Evolutionary conservation across 495 filamentous ascomycete genomes (phyloP), one percentile per base, ranked within the genome.

Genomic region (Aspergillus heteromorphus): DNA sequence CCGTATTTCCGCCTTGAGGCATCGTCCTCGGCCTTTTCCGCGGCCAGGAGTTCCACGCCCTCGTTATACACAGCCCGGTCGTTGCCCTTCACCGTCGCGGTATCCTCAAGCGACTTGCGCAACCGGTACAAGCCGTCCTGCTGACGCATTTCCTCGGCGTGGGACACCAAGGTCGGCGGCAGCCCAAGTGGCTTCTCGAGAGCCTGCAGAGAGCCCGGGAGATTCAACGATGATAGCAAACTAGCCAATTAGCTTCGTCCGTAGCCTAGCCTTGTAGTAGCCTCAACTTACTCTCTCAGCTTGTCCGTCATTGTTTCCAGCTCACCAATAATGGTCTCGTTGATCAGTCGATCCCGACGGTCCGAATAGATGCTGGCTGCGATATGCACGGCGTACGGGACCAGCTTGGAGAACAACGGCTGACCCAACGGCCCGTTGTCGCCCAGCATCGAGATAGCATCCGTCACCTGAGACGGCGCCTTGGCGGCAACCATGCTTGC

Each of bases 361-460:
- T 97, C 91, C 29, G 89, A 92, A 64, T 98, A 98, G 13, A 97
- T 96, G 49, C 89, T 95, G 6, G 93, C 88, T 18, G 93, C 93
- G 40, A 97, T 79, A 63, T 97, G 93, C 4, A 97, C 93, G 2
- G 92, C 89, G 67, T 96, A 97, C 7, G 93, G 93, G 1, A 98
- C 93, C 16, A 98, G 79, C 63, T 92, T 95, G 5, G 88, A 80
- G 62, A 98, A 97, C 18, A 98, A 69, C 2, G 89, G 87, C 34
- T 85, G 87, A 0, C 93, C 92, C 57, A 95, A 84, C 41, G 86
- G 83, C 13, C 83, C 84, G 45, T 87, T 82, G 25, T 92, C 87
- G 0, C 89, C 88, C 0, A 98, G 78, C 68, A 87, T 84, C 6
- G 86, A 84, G 29, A 86, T 79, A 0, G 91, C 88, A 50, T 92